phyloP scores from a whole-genome alignment of 768 basidiomycete species.

The Russula sp. region DNA sequence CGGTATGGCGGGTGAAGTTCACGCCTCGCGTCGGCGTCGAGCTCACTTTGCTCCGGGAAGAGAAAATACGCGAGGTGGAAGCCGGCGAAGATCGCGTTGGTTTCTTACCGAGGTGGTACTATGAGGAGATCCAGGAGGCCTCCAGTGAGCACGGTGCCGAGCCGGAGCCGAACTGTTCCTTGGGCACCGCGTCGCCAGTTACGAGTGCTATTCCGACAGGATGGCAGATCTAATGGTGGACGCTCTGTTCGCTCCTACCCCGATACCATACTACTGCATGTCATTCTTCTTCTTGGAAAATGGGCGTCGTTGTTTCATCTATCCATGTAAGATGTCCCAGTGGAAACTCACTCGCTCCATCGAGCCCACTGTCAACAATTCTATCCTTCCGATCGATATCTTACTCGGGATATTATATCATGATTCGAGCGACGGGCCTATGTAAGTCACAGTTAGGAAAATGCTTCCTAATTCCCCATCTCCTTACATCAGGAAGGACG shows the following conservation, averaged over 20 bases:
- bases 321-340: not conserved
- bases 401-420: too few species aligned
- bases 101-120: conserved; percentile 74
- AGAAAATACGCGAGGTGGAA: conserved; percentile 48
- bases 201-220: not conserved
- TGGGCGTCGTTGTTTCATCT: not conserved
- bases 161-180: not conserved
- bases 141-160: not conserved
- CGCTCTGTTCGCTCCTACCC: not conserved
- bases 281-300: not conserved
- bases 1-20: conserved; percentile 69
- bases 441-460: too few species aligned
- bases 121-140: conserved; percentile 25
- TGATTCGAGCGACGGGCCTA: too few species aligned
- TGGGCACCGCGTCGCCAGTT: not conserved
- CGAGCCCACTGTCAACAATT: too few species aligned
- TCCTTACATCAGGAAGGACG: not conserved
- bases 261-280: not conserved
- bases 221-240: conserved; percentile 16
- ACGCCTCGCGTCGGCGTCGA: conserved; percentile 50
- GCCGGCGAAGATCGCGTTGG: conserved; percentile 68
- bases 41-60: conserved; percentile 40
- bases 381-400: too few species aligned
- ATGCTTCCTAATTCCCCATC: too few species aligned
- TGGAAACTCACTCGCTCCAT: too few species aligned